Evolutionary conservation across 2,329 filamentous ascomycete species (phyloP).

Genomic region (Alternaria conjuncta): DNA sequence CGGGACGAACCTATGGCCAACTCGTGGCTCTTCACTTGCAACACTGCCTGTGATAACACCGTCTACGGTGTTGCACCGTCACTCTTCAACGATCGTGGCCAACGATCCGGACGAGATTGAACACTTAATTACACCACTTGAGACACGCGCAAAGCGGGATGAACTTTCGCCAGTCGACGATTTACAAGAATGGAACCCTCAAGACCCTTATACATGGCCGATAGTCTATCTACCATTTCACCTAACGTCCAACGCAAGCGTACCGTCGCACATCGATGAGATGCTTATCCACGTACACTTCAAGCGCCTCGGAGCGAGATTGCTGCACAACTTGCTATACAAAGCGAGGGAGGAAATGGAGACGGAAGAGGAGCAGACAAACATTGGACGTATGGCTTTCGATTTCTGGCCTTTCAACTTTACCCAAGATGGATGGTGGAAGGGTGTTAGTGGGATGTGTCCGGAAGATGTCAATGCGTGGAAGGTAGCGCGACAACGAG

Average conservation of each 20-base stretch:
- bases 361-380: background rate
- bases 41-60: background rate
- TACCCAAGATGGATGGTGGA: background rate
- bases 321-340: background rate
- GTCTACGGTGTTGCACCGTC: background rate
- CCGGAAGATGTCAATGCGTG: background rate
- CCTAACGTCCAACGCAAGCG: background rate
- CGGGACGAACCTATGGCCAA: background rate
- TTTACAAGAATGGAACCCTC: background rate
- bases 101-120: background rate
- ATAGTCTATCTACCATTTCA: background rate
- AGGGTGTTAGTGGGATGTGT: background rate
- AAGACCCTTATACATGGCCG: background rate
- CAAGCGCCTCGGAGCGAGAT: background rate
- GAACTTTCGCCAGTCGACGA: background rate
- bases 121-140: background rate
- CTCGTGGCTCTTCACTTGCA: background rate
- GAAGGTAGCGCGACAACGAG: background rate
- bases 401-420: conserved; percentile 6
- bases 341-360: background rate
- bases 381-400: background rate
- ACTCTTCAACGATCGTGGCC: background rate
- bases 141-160: background rate
- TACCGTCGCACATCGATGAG: background rate
- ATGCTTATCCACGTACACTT: conserved; percentile 1